These are phyloP conservation scores for Nitzschia palea DNA, from an alignment of 108 stramenopile species.

Conservation along the genomic window DNA sequence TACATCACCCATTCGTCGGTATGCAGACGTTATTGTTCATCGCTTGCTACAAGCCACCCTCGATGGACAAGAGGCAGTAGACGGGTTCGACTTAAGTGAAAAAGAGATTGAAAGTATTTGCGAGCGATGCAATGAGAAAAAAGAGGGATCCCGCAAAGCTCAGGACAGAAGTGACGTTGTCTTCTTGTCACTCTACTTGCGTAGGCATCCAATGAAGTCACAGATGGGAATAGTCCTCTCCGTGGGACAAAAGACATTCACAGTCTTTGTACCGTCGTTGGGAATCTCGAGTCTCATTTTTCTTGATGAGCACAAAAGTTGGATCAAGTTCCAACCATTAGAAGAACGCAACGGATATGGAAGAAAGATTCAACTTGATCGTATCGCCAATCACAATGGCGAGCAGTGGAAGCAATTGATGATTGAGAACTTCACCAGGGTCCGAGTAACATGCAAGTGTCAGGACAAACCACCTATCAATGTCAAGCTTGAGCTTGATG, in stretches of 20 bases:
- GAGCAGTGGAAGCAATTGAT: slow-evolving; percentile 43
- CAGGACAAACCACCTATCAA: slow-evolving; percentile 74
- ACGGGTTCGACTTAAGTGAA: slow-evolving; percentile 49
- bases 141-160: slow-evolving; percentile 85
- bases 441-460: slow-evolving; percentile 66
- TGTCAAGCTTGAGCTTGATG: slow-evolving; percentile 74
- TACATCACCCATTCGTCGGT: slow-evolving; percentile 93
- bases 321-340: slow-evolving; percentile 46
- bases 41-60: slow-evolving; percentile 89
- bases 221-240: slow-evolving; percentile 72
- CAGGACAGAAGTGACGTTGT: slow-evolving; percentile 86
- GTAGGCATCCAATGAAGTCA: slow-evolving; percentile 55
- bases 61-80: slow-evolving; percentile 64
- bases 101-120: slow-evolving; percentile 55
- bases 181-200: slow-evolving; percentile 83
- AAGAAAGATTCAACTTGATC: slow-evolving; percentile 41
- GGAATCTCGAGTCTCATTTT: slow-evolving; percentile 65
- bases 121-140: slow-evolving; percentile 88
- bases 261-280: slow-evolving; percentile 76
- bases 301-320: slow-evolving; percentile 76
- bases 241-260: slow-evolving; percentile 83
- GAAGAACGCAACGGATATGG: slow-evolving; percentile 27
- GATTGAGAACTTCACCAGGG: slow-evolving; percentile 70
- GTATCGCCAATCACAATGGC: slow-evolving; percentile 31
- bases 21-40: slow-evolving; percentile 96